phyloP scores from a whole-genome alignment of 805 yeast species.

The Schizosaccharomyces japonicus region DNA sequence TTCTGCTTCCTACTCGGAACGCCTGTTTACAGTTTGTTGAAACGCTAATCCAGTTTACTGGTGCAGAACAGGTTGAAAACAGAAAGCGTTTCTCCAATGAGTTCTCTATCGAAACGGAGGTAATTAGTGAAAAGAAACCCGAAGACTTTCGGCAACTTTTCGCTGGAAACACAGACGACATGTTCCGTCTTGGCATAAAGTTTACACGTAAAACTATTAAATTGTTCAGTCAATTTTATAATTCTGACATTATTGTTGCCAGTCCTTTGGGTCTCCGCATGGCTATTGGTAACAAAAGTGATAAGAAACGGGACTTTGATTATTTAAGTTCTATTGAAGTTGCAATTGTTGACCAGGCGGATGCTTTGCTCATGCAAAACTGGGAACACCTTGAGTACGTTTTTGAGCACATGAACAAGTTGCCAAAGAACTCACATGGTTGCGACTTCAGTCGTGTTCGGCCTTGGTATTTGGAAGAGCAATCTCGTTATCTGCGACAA shows the following conservation, averaged over 20 bases:
- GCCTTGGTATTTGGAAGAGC: slow-evolving; percentile 78
- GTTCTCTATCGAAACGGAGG: slow-evolving; percentile 30
- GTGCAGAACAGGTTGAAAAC: slow-evolving; percentile 57
- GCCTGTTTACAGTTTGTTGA: slow-evolving; percentile 47
- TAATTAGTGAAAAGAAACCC: slow-evolving; percentile 38
- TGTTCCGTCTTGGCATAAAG: slow-evolving; percentile 75
- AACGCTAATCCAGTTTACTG: slow-evolving; percentile 35
- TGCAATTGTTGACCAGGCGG: slow-evolving; percentile 55
- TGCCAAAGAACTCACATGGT: slow-evolving; percentile 57
- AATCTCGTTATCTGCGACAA: slow-evolving; percentile 51
- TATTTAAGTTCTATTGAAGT: slow-evolving; percentile 77
- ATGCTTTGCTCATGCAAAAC: slow-evolving; percentile 73
- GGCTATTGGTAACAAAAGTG: slow-evolving; percentile 40
- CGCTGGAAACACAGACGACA: slow-evolving; percentile 76
- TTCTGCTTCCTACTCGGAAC: slow-evolving; percentile 65
- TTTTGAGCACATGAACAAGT: slow-evolving; percentile 43
- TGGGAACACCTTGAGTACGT: slow-evolving; percentile 60
- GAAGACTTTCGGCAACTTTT: slow-evolving; percentile 59
- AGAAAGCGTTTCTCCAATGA: slow-evolving; percentile 49
- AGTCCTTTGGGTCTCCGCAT: slow-evolving; percentile 75
- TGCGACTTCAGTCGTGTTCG: slow-evolving; percentile 81
- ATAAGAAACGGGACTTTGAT: slow-evolving; percentile 42
- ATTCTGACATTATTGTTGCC: slow-evolving; percentile 67
- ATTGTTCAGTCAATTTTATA: slow-evolving; percentile 59
- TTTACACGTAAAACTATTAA: slow-evolving; percentile 72